Base-by-base conservation (phyloP, 164 flowering plant genomes). In the Dillenia suffruticosa region DNA sequence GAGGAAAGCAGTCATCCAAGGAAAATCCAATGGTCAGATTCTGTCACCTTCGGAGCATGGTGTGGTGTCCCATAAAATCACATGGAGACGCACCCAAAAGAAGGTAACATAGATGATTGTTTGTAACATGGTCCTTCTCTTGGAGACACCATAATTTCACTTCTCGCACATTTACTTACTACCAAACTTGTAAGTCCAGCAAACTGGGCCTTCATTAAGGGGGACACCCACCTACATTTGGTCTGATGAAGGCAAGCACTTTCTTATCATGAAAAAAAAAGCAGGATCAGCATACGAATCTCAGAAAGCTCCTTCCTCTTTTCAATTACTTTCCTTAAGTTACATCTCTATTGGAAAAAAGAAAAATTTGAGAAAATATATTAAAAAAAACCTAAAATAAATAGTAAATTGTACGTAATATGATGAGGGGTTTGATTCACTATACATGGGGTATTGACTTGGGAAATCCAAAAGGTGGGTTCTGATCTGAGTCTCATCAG, bases 401-500 rank as follows among this genome's bases (percentile, higher is more conserved):
- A 52, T 52, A 9, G 9, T 52, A 16, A 52, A 16, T 11, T 19
- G 17, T 51, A 15, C 3, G 17, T 9, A 12, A 51, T 14, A 13
- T 52, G 17, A 52, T 32, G 40, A 32, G 40, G 40, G 40, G 5
- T 32, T 32, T 32, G 40, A 32, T 32, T 32, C 55, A 52, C 12
- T 52, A 15, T 52, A 16, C 5, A 15, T 15, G 17, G 55, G 55
- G 22, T 13, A 15, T 52, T 9, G 26, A 40, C 10, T 45, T 9
- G 53, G 14, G 46, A 52, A 46, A 10, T 48, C 40, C 40, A 32
- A 5, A 32, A 62, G 50, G 55, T 54, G 44, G 47, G 59, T 43
- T 54, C 49, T 59, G 59, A 63, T 69, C 55, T 54, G 59, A 46
- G 43, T 19, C 50, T 59, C 19, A 10, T 49, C 64, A 24, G 15